Percentiles rank a stretch among this genome's conserved stretches.
phyloP scores from a whole-genome alignment of 106 monocot genomes.

The Cymbidium sinense region DNA sequence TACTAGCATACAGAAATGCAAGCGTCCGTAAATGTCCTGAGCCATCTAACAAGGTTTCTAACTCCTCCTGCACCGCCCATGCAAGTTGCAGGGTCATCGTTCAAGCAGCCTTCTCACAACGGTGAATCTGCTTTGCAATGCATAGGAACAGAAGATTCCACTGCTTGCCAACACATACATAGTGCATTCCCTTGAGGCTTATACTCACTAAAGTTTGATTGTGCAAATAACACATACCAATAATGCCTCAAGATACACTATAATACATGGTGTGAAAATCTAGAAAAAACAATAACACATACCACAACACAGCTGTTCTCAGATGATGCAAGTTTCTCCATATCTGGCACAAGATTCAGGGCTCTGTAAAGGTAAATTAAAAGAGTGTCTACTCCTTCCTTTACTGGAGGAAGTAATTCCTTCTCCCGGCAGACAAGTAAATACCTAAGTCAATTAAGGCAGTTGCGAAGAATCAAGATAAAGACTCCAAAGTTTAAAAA shows the following conservation, averaged over 20 bases:
- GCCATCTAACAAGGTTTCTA: slow-evolving; percentile 86
- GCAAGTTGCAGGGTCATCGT: slow-evolving; percentile 53
- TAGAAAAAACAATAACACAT: slow-evolving; percentile 14
- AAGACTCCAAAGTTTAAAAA: not conserved
- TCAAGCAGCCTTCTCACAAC: slow-evolving; percentile 48
- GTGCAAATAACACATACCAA: slow-evolving; percentile 14
- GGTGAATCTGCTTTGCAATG: slow-evolving; percentile 30
- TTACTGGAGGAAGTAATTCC: slow-evolving; percentile 48
- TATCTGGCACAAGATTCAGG: slow-evolving; percentile 78
- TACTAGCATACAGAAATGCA: slow-evolving; percentile 96
- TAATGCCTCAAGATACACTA: slow-evolving; percentile 20
- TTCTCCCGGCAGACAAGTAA: slow-evolving; percentile 49
- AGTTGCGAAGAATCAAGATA: not conserved
- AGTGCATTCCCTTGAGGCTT: slow-evolving; percentile 27
- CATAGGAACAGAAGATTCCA: slow-evolving; percentile 38
- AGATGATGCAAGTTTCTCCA: slow-evolving; percentile 93
- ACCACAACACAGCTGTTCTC: slow-evolving; percentile 92
- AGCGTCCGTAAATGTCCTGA: slow-evolving; percentile 96
- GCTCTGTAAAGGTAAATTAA: slow-evolving; percentile 96
- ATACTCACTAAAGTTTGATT: slow-evolving; percentile 12
- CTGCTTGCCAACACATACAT: slow-evolving; percentile 25
- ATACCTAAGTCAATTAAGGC: slow-evolving; percentile 48
- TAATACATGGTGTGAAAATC: not conserved
- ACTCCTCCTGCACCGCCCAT: slow-evolving; percentile 90
- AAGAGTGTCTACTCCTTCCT: slow-evolving; percentile 95